Evolutionary conservation across 2,329 filamentous ascomycete genomes (phyloP), one percentile per base, ranked within the genome.

Genomic region (Apiospora rasikravindrae): DNA sequence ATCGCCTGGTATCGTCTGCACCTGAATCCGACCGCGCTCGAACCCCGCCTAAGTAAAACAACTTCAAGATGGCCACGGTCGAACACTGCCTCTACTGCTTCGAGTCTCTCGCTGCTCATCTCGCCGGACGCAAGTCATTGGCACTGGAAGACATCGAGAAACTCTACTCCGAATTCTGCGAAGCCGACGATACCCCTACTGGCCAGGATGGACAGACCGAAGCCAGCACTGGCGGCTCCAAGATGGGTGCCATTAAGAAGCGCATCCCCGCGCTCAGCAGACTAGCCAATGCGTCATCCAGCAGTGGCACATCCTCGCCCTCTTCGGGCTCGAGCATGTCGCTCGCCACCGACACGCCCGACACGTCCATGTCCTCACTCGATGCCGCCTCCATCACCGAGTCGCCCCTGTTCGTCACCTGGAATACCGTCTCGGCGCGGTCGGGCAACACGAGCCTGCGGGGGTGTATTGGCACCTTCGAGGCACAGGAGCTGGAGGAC

Each of bases 401-500:
- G 57, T 90, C 91, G 74, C 96, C 96, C 0, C 88, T 98, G 51
- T 98, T 98, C 81, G 94, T 99, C 67, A 98, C 95, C 10, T 98
- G 96, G 95, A 97, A 98, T 84, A 94, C 90, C 0, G 77, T 94
- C 71, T 90, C 88, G 10, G 82, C 86, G 29, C 79, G 78, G 16
- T 77, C 81, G 77, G 88, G 90, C 40, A 84, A 90, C 75, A 91
- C 92, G 80, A 89, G 88, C 33, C 89, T 99, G 57, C 92, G 96
- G 73, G 96, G 96, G 73, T 99, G 96, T 86, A 98, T 99, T 80
- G 96, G 96, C 76, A 99, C 96, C 2, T 99, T 98, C 79, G 93
- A 95, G 78, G 82, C 91, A 2, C 90, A 94, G 78, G 89, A 92
- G 69, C 88, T 99, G 16, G 87, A 90, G 42, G 83, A 89, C 1